Base-by-base conservation (phyloP, 805 yeast species). In the Kuraishia hungarica region DNA sequence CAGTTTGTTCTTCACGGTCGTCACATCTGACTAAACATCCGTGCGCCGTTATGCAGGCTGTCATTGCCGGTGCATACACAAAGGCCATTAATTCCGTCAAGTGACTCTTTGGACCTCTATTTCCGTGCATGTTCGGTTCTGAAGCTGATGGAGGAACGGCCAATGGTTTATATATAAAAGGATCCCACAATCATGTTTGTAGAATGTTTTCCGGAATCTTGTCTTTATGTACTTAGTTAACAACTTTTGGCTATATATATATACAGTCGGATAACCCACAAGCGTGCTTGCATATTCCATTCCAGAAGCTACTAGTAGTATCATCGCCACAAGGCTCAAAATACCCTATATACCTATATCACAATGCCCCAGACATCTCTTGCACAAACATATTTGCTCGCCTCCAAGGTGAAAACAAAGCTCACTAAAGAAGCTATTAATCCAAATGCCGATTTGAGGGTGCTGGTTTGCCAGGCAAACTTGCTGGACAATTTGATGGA, bases 401-500 rank as follows among this genome's bases (percentile, higher is more conserved):
- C 90, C 23, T 77, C 86, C 48, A 78, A 74, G 61, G 92, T 86
- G 39, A 81, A 86, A 63, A 62, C 75, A 20, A 86, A 84, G 70
- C 76, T 86, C 24, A 82, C 87, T 50, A 72, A 69, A 55, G 88
- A 85, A 61, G 88, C 89, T 5, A 67, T 79, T 24, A 75, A 76
- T 59, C 77, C 78, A 15, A 85, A 83, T 61, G 78, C 84, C 35
- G 71, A 81, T 54, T 73, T 86, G 53, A 74, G 87, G 52, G 70
- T 74, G 53, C 73, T 86, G 47, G 89, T 86, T 2, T 76, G 82
- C 48, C 91, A 86, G 67, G 90, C 91, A 21, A 86, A 86, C 66
- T 70, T 86, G 72, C 74, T 86, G 59, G 91, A 86, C 63, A 75
- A 73, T 58, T 65, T 86, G 53, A 83, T 86, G 79, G 88, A 81